Base-by-base conservation (phyloP, 2,329 filamentous ascomycete species). In the Aspergillus fischeri region DNA sequence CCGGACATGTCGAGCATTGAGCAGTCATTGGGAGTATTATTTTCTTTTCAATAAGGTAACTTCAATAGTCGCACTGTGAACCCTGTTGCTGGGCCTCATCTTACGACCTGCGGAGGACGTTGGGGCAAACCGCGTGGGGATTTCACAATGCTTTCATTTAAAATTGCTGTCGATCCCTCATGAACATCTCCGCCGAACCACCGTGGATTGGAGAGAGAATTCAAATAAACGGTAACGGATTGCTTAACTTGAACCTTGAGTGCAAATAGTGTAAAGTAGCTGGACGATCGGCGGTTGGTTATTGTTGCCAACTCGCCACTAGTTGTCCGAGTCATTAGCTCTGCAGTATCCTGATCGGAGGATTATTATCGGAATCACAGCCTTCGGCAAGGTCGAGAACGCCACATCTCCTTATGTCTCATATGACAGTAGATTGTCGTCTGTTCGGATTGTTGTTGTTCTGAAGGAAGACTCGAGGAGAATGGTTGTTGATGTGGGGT, bases 191-290 rank as follows among this genome's bases (percentile, higher is more conserved):
- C n/a, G 21, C 41, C 47, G 47, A 25, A 42, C 25, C 44, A 24
- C 10, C 49, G 9, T 38, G n/a, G 17, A 24, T 25, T 29, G 28
- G 49, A 45, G 42, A 45, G 14, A 45, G 9, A 11, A 11, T 49
- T 44, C 10, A 44, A 57, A 45, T 52, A 55, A 55, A 55, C 52
- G 45, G 51, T 50, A 55, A n/a, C 45, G 27, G 50, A 35, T 28
- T 45, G 42, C 35, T 25, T 45, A 52, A 55, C 21, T 29, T 44
- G 47, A 60, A 57, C 55, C 29, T 57, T 57, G 55, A 52, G 9
- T 28, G 29, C 14, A 35, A 44, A 51, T 60, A 53, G 58, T 42
- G 24, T 11, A 20, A 8, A 38, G 48, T 57, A 52, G 55, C 51
- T 32, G 50, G 38, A 53, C 17, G 55, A 57, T 60, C 58, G 52